Evolutionary conservation across 768 basidiomycete genomes (phyloP).

Genomic region (Panaeolus cyanescens): DNA sequence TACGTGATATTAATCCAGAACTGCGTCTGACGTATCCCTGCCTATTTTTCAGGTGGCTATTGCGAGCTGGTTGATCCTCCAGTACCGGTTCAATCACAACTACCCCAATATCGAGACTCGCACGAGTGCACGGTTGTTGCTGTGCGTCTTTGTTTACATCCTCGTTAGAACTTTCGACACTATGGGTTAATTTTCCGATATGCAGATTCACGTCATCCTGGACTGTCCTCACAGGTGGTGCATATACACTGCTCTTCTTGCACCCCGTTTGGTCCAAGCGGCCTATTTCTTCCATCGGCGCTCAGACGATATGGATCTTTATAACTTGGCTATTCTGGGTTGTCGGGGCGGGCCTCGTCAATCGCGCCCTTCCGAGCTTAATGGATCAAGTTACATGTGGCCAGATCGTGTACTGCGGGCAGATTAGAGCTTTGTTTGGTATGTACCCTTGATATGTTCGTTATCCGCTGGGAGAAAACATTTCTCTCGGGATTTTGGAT

Average conservation of each 20-base stretch:
- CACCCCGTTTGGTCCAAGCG: conserved; percentile 59
- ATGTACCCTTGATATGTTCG: conserved; percentile 1
- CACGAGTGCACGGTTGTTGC: conserved; percentile 44
- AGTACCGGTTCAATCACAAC: conserved; percentile 54
- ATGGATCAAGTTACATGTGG: conserved; percentile 43
- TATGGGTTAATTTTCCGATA: conserved; percentile 6
- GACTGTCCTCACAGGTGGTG: conserved; percentile 56
- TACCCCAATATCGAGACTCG: conserved; percentile 49
- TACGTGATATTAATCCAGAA: background rate
- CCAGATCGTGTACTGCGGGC: conserved; percentile 52
- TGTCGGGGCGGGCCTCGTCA: conserved; percentile 52
- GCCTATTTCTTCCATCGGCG: conserved; percentile 55
- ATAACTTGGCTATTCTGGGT: conserved; percentile 65
- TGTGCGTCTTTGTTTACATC: conserved; percentile 38
- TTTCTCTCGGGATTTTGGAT: background rate
- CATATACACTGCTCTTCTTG: conserved; percentile 58
- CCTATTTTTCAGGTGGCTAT: conserved; percentile 44
- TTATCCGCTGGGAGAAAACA: background rate
- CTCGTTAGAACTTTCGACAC: background rate
- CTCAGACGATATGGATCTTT: conserved; percentile 61
- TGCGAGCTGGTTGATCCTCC: conserved; percentile 59
- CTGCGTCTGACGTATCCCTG: background rate
- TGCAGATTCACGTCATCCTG: conserved; percentile 60
- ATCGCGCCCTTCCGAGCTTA: conserved; percentile 47
- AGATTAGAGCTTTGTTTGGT: conserved; percentile 59